Evolutionary conservation across 2,329 filamentous ascomycete species (phyloP).

Genomic region (Pseudogymnoascus sp.): DNA sequence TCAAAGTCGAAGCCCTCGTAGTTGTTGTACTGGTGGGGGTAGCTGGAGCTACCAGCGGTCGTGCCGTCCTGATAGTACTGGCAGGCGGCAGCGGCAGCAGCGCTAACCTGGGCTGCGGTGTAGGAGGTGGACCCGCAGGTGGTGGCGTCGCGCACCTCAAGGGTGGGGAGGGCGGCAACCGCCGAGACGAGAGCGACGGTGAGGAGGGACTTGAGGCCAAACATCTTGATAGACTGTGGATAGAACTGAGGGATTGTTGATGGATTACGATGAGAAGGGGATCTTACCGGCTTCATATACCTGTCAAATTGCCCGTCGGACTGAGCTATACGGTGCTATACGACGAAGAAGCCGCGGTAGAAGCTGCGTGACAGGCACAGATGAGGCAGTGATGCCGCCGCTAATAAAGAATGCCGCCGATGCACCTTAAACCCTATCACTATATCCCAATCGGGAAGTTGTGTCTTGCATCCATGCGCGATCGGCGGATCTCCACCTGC

Average conservation of each 20-base stretch:
- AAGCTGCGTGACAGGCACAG: not conserved
- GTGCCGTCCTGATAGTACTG: slow-evolving; percentile 36
- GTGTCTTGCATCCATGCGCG: slow-evolving; percentile 4
- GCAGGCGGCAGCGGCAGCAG: slow-evolving; percentile 44
- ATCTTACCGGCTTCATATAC: not conserved
- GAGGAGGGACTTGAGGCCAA: slow-evolving; percentile 7
- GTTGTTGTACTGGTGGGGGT: slow-evolving; percentile 54
- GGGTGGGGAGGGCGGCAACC: slow-evolving; percentile 15
- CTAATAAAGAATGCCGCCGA: not conserved
- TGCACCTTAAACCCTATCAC: not conserved
- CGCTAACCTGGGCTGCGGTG: slow-evolving; percentile 37
- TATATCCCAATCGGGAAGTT: not conserved
- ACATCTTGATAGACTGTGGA: not conserved
- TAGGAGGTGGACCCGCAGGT: slow-evolving; percentile 48
- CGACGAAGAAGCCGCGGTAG: not conserved
- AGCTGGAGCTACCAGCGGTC: slow-evolving; percentile 31
- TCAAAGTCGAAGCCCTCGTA: slow-evolving; percentile 53
- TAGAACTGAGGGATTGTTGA: not conserved
- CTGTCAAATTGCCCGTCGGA: not conserved
- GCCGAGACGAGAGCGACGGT: slow-evolving; percentile 10
- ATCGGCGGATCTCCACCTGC: not conserved
- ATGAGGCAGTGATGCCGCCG: not conserved
- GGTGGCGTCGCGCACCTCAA: slow-evolving; percentile 36
- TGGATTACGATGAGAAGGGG: not conserved
- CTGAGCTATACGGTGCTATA: not conserved